Base-by-base conservation (phyloP, 352 stramenopile genomes). In the Globisporangium iwayamae region DNA sequence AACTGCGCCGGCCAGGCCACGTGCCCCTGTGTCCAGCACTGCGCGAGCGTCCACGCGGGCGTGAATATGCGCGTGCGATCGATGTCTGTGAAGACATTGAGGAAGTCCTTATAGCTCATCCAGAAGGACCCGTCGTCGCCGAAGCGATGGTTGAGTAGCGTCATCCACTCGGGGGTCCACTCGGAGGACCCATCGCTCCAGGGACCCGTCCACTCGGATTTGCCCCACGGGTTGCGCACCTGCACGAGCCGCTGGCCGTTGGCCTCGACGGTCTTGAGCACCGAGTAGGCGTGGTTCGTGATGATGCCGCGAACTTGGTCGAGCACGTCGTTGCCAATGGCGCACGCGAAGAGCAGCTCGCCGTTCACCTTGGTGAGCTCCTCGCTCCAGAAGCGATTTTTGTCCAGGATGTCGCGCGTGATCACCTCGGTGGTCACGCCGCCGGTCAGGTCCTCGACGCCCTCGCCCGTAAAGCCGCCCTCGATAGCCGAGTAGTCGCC, bases 401-500 rank as follows among this genome's bases (percentile, higher is more conserved):
- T 67, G 63, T 80, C 73, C 2, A 80, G 47, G 32, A 80, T 80
- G 38, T 80, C 73, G 45, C 46, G 48, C 10, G 61, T 69, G 46
- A 73, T 66, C 39, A 80, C 63, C 34, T 76, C 70, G 20, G 53
- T 78, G 28, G 74, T 79, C 20, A 82, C 74, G 34, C 74, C 74
- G 30, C 74, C 74, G 0, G 74, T 82, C 8, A 82, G 58, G 51
- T 82, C 74, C 56, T 82, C 71, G 18, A 82, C 72, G 38, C 69
- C 74, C 47, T 82, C 71, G 54, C 74, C 74, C 11, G 74, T 82
- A 53, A 78, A 71, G 4, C 86, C 87, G 50, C 78, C 79, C 43
- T 88, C 73, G 46, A 96, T 76, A 10, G 70, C 62, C 9, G 69
- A 64, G 75, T 96, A 96, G 65, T 78, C 79, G 28, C 89, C 87